Base-by-base conservation (phyloP, 495 filamentous ascomycete species). In the Penicillium antarcticum region DNA sequence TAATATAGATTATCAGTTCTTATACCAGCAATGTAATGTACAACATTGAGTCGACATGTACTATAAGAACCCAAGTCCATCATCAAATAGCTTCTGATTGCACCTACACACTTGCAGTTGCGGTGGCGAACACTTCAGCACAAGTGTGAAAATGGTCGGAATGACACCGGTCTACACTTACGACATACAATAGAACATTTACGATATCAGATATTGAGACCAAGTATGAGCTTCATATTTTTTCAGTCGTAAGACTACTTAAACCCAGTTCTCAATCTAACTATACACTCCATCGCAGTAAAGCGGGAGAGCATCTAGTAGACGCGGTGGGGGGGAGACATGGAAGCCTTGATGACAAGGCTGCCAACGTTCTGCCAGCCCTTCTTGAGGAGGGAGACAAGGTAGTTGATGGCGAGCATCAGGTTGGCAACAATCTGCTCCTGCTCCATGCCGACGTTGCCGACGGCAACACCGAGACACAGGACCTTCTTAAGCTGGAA, bases 401-500 rank as follows among this genome's bases (percentile, higher is more conserved):
- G 82, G 83, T 97, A 98, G 84, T 98, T 98, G 86, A 98, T 97
- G 72, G 94, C 82, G 81, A 98, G 77, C 86, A 89, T 89, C 76
- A 97, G 89, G 82, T 98, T 98, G 69, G 83, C 86, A 60, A 97
- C 87, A 57, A 98, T 80, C 77, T 96, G 88, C 67, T 98, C 94
- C 81, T 92, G 81, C 55, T 83, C 87, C 94, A 98, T 97, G 62
- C 86, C 90, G 55, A 98, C 95, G 75, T 98, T 95, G 66, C 94
- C 94, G 60, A 98, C 89, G 61, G 94, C 94, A 63, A 97, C 94
- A 85, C 95, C 94, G 78, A 98, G 88, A 81, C 94, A 98, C 56
- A 98, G 83, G 65, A 98, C 94, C 87, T 98, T 98, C 88, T 97
- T 98, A 60, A 98, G 83, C 82, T 98, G 94, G 84, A 98, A 98